Evolutionary conservation across 257 asterid genomes (phyloP), one percentile per base, ranked within the genome.

Genomic region (Solanum tacnaense): DNA sequence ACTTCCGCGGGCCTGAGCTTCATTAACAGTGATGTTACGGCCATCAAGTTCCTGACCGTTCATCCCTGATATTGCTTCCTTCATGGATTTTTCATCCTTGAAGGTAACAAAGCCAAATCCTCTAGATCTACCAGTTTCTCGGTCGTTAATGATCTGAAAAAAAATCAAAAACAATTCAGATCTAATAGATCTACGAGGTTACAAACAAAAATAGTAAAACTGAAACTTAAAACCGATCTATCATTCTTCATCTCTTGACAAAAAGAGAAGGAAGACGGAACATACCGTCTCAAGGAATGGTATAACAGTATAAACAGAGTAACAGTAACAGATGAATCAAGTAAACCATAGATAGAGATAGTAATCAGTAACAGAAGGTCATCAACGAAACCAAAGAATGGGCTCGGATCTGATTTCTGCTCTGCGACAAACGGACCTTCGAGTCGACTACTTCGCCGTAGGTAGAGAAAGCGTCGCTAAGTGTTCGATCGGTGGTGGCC

Each of bases 91-190:
- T 90, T 96, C 99, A 12, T 93, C 95, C 85, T 76, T 92, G 83
- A 96, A 96, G 0, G 99, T 95, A 21, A 96, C 99, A 52, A 96
- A 96, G 78, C 99, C 99, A 39, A 96, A 96, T 0, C 99, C 99
- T 88, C 98, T 94, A 5, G 99, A 96, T 87, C 99, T 94, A 0
- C 99, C 98, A 8, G 98, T 96, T 91, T 96, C 99, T 0, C 99
- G 93, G 85, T 96, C 99, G 70, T 92, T 95, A 27, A 96, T 92
- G 21, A 96, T 92, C 99, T 96, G 90, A 44, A 16, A 7, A 41
- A 83, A 68, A 7, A 29, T 9, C 3, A 36, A 44, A 27, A 15
- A 27, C 4, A 44, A 10, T 27, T 79, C 38, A 79, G 65, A 16
- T 27, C n/a, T 79, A 29, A 25, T 1, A n/a, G 13, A 78, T 41